These are phyloP conservation scores for Tolypocladium ovalisporum DNA, from an alignment of 2,329 filamentous ascomycete genomes.

Conservation along the genomic window DNA sequence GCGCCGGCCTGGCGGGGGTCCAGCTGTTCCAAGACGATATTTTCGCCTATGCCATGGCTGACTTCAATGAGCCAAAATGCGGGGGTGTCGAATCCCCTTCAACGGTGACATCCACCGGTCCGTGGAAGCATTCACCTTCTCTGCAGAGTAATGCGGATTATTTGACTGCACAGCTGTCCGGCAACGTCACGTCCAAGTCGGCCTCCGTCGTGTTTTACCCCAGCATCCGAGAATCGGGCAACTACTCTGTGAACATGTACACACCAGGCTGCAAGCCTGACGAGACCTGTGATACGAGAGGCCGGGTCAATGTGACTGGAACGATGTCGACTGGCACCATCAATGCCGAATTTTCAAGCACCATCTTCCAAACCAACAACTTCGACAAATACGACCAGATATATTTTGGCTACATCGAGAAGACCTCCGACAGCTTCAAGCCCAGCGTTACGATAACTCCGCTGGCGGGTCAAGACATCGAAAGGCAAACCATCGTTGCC, in stretches of 20 bases:
- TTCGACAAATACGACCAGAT: slow-evolving; percentile 95
- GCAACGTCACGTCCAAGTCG: slow-evolving; percentile 42
- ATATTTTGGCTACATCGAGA: slow-evolving; percentile 76
- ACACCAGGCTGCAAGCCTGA: slow-evolving; percentile 86
- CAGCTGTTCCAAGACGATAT: slow-evolving; percentile 81
- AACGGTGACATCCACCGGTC: slow-evolving; percentile 56
- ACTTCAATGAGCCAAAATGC: slow-evolving; percentile 84
- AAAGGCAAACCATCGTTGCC: slow-evolving; percentile 70
- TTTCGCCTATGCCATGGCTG: slow-evolving; percentile 70
- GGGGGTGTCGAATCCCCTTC: slow-evolving; percentile 51
- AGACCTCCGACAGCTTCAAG: slow-evolving; percentile 59
- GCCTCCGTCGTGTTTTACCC: slow-evolving; percentile 70
- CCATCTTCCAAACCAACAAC: slow-evolving; percentile 82
- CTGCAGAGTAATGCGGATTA: slow-evolving; percentile 64
- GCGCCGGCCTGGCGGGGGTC: slow-evolving; percentile 76
- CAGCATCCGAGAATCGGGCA: slow-evolving; percentile 77
- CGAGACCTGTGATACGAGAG: slow-evolving; percentile 62
- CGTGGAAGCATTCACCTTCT: slow-evolving; percentile 62
- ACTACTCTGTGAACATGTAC: slow-evolving; percentile 84
- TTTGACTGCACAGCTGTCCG: slow-evolving; percentile 54
- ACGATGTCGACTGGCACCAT: slow-evolving; percentile 45
- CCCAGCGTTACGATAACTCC: slow-evolving; percentile 72
- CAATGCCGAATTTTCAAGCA: slow-evolving; percentile 40
- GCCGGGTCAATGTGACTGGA: slow-evolving; percentile 72
- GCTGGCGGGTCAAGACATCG: slow-evolving; percentile 47